phyloP scores from a whole-genome alignment of 2,329 filamentous ascomycete species.

The Cladosporium austrohemisphaericum region DNA sequence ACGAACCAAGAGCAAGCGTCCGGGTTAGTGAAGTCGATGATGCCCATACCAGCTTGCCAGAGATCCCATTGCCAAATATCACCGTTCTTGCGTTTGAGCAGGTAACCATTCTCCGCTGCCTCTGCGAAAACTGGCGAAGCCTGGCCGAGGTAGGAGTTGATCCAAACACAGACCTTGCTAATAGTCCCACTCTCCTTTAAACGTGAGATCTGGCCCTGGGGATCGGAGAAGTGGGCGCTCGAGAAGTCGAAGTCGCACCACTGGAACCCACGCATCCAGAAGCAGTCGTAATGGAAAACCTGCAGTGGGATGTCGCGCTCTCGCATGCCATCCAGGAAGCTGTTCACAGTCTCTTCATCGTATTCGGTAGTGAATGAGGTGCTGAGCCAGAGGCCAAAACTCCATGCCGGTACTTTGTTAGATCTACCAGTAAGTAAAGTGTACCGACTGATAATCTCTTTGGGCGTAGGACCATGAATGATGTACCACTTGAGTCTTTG shows the following conservation, averaged over 20 bases:
- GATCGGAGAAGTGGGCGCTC: constrained; percentile 64
- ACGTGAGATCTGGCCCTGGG: constrained; percentile 59
- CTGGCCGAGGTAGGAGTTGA: constrained; percentile 71
- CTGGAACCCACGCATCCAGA: constrained; percentile 72
- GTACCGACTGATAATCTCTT: constrained; percentile 67
- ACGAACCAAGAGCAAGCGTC: constrained; percentile 63
- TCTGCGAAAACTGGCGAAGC: constrained; percentile 63
- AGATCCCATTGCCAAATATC: constrained; percentile 73
- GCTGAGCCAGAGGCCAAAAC: constrained; percentile 71
- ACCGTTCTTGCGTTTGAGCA: constrained; percentile 64
- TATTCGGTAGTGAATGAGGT: constrained; percentile 74
- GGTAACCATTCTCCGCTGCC: constrained; percentile 63
- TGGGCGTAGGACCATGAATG: constrained; percentile 67
- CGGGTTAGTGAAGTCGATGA: constrained; percentile 72
- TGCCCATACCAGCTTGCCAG: constrained; percentile 73
- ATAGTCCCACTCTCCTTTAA: constrained; percentile 59
- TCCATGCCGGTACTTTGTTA: constrained; percentile 66
- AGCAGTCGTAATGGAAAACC: constrained; percentile 74
- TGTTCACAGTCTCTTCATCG: constrained; percentile 63
- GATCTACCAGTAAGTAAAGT: constrained; percentile 64
- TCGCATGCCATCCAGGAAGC: constrained; percentile 67
- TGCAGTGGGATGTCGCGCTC: constrained; percentile 62
- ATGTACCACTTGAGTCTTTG: constrained; percentile 71
- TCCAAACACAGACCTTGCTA: constrained; percentile 68
- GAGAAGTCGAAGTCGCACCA: constrained; percentile 76